phyloP scores from a whole-genome alignment of 1,284 basidiomycete genomes.

The Marasmius fiardii region DNA sequence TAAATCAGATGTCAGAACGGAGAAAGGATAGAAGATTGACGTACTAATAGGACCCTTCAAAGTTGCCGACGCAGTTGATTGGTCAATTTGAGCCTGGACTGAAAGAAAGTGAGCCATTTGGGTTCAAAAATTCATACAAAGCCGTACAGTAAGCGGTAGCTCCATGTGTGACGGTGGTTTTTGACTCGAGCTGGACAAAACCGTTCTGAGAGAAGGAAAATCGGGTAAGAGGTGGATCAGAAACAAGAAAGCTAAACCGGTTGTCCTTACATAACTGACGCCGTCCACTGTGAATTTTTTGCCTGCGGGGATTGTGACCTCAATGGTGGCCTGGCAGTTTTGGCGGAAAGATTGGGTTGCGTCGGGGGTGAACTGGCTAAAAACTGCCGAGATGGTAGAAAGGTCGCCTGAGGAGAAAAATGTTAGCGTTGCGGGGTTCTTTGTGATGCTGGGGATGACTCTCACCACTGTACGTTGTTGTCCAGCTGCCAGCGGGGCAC shows the following conservation, averaged over 20 bases:
- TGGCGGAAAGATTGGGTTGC: constrained; percentile 7
- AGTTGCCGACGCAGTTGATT: constrained; percentile 4
- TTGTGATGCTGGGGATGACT: background rate
- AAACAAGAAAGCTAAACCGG: background rate
- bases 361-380: constrained; percentile 9
- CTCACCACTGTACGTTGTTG: background rate
- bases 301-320: constrained; percentile 6
- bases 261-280: constrained; percentile 2
- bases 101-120: background rate
- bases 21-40: background rate
- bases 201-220: background rate
- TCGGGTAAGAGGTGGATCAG: background rate
- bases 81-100: constrained; percentile 8
- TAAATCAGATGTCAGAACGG: background rate
- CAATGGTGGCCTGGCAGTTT: constrained; percentile 10
- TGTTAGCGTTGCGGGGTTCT: background rate
- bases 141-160: constrained; percentile 6
- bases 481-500: constrained; percentile 2
- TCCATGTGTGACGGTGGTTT: constrained; percentile 1
- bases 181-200: constrained; percentile 1
- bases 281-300: constrained; percentile 8
- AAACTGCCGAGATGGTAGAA: background rate
- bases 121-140: background rate
- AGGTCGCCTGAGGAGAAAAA: background rate
- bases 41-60: constrained; percentile 3